phyloP scores from a whole-genome alignment of 257 asterid genomes.

The Galeopsis tetrahit region DNA sequence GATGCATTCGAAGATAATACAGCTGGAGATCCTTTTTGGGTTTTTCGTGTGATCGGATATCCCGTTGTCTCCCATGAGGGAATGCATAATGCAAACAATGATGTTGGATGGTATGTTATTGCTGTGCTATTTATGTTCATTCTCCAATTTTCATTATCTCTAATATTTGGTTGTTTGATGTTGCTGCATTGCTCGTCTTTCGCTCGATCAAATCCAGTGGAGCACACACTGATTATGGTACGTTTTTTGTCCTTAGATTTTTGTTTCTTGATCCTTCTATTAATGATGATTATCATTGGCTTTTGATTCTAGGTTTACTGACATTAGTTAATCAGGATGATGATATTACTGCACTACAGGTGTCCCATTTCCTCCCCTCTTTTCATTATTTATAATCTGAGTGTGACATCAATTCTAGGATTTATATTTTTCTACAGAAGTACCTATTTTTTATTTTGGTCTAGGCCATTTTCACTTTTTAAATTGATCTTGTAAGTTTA shows the following conservation, averaged over 20 bases:
- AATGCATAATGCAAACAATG: slow-evolving; percentile 41
- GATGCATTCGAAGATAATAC: slow-evolving; percentile 66
- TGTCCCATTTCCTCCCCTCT: slow-evolving; percentile 22
- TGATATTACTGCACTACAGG: slow-evolving; percentile 84
- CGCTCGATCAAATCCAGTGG: slow-evolving; percentile 62
- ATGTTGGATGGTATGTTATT: slow-evolving; percentile 70
- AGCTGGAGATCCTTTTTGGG: slow-evolving; percentile 99
- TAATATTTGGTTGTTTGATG: slow-evolving; percentile 31
- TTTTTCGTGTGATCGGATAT: slow-evolving; percentile 85
- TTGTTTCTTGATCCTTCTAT: slow-evolving; percentile 15
- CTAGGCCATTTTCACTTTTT: too few relatives aligned
- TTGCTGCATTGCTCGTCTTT: slow-evolving; percentile 30
- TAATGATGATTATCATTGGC: neutral
- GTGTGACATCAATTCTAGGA: neutral
- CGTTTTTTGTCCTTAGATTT: slow-evolving; percentile 21
- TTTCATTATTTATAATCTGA: neutral
- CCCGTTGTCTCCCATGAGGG: slow-evolving; percentile 52
- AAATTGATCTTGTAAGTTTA: too few relatives aligned
- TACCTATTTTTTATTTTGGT: too few relatives aligned
- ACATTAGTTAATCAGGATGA: slow-evolving; percentile 96
- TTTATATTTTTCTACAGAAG: too few relatives aligned
- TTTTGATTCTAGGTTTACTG: slow-evolving; percentile 62
- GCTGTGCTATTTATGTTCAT: neutral
- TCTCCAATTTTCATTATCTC: slow-evolving; percentile 16
- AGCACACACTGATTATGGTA: slow-evolving; percentile 98